Evolutionary conservation across 768 basidiomycete species (phyloP), one percentile per base, ranked within the genome.

Genomic region (Panus rudis): DNA sequence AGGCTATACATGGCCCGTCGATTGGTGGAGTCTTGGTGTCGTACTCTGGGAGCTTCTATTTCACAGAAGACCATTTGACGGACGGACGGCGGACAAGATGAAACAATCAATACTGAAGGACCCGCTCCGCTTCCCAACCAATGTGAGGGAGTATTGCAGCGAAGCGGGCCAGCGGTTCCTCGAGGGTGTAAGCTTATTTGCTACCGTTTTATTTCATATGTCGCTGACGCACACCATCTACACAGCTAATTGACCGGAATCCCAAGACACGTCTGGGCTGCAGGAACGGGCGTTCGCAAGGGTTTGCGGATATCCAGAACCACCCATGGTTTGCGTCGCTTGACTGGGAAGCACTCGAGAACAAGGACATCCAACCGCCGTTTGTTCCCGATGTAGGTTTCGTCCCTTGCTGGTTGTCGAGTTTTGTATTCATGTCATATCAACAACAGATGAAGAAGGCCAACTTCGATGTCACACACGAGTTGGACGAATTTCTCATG

Each of bases 381-480:
- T 98, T 93, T 57, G 81, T 90, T 47, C 96, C 93, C 35, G 89
- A 96, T 57, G 92, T 97, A 56, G 53, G 92, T 83, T 16, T 26
- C 23, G 2, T 31, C 30, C 4, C 23, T 22, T 16, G 10, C 38
- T 8, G 30, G 14, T 8, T 45, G 50, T 3, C 20, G 22, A 37
- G 11, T 10, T 10, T 16, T 25, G 19, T 17, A 17, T 43, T 41
- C 32, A 30, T n/a, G 14, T 26, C 37, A n/a, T n/a, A n/a, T n/a
- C n/a, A n/a, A n/a, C n/a, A 41, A 19, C 57, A 99, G 93, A 80
- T 85, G 63, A 92, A 93, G 61, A 84, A 84, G 64, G 89, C 92
- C n/a, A 98, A 99, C 63, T 99, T 98, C 63, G 94, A 99, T 59
- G 84, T 96, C 27, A 81, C 91, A 26, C 92, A 98, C 57, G 96